Evolutionary conservation across 2,329 filamentous ascomycete species (phyloP).

Genomic region (Trichophyton verrucosum): DNA sequence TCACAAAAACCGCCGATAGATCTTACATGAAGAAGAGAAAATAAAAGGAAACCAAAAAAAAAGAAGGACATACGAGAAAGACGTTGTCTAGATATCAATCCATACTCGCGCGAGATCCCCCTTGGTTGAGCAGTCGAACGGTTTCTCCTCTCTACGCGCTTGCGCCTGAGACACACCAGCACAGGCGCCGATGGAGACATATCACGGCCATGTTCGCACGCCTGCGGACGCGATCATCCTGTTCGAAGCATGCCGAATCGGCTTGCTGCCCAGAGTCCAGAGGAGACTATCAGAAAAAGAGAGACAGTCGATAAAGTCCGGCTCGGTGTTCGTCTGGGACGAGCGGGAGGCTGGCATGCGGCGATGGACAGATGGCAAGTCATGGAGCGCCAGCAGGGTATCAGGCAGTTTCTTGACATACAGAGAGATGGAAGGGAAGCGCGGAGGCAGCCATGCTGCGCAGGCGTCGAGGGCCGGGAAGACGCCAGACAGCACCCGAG

Average conservation of each 20-base stretch:
- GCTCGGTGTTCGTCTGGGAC: slow-evolving; percentile 99
- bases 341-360: slow-evolving; percentile 97
- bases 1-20: neutral
- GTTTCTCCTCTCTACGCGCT: neutral
- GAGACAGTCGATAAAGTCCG: slow-evolving; percentile 85
- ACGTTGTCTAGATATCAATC: neutral
- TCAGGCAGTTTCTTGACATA: slow-evolving; percentile 97
- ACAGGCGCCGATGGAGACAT: slow-evolving; percentile 67
- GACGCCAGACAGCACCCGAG: slow-evolving; percentile 69
- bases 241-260: slow-evolving; percentile 91
- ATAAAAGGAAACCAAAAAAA: too few species aligned
- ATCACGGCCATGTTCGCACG: slow-evolving; percentile 88
- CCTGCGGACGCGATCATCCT: slow-evolving; percentile 92
- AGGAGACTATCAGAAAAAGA: slow-evolving; percentile 91
- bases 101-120: neutral
- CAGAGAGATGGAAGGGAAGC: slow-evolving; percentile 96
- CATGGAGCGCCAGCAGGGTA: slow-evolving; percentile 94
- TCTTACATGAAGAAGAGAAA: neutral
- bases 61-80: too few species aligned
- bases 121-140: neutral
- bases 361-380: slow-evolving; percentile 97
- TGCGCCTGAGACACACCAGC: neutral
- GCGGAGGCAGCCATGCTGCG: slow-evolving; percentile 61
- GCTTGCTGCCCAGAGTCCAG: slow-evolving; percentile 81
- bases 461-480: slow-evolving; percentile 50